phyloP scores from a whole-genome alignment of 208 protist genomes.

The Acanthamoeba triangularis region DNA sequence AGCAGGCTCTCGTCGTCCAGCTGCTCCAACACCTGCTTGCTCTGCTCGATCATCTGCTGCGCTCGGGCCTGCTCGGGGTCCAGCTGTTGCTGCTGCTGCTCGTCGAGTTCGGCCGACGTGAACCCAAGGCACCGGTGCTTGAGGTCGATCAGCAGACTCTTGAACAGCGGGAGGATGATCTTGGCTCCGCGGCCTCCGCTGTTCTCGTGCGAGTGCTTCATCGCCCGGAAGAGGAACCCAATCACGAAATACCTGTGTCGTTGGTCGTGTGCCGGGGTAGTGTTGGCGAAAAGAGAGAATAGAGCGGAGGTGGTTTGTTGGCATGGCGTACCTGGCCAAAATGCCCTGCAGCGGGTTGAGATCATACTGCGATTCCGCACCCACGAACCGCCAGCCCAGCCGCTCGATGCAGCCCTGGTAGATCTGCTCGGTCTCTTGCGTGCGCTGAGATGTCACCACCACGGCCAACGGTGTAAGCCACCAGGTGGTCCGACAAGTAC shows the following conservation, averaged over 20 bases:
- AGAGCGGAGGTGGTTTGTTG: no score
- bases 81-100: background rate
- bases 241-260: constrained; percentile 59
- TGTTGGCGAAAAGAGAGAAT: no score
- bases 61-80: background rate
- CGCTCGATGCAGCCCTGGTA: constrained; percentile 73
- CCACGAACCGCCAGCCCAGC: constrained; percentile 66
- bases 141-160: constrained; percentile 59
- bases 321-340: background rate
- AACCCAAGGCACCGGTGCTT: constrained; percentile 24
- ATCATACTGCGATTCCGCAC: constrained; percentile 54
- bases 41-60: constrained; percentile 60
- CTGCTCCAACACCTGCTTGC: constrained; percentile 36
- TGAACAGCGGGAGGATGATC: constrained; percentile 73
- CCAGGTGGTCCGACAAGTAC: no score
- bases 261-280: background rate
- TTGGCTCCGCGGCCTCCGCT: constrained; percentile 63
- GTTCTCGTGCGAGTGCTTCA: constrained; percentile 72
- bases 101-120: background rate
- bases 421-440: constrained; percentile 69
- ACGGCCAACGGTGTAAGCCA: no score
- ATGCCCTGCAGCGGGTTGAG: constrained; percentile 67
- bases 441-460: background rate
- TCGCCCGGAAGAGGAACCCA: constrained; percentile 73
- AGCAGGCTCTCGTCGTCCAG: constrained; percentile 61